phyloP scores from a whole-genome alignment of 768 basidiomycete species.

The Suillus occidentalis region DNA sequence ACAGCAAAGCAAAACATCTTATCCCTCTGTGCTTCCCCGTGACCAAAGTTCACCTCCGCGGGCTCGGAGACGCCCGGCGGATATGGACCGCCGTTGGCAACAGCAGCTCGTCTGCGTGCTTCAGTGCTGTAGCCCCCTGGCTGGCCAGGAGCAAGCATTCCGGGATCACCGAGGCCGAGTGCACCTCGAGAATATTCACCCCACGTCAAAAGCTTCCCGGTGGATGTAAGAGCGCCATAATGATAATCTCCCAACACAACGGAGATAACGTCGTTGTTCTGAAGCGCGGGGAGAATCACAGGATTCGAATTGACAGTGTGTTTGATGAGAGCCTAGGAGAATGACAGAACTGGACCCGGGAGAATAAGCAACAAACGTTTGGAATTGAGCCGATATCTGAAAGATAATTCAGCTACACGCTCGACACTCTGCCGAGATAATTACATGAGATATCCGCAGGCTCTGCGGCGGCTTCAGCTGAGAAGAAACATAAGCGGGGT shows the following conservation, averaged over 20 bases:
- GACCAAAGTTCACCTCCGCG: constrained; percentile 71
- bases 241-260: constrained; percentile 94
- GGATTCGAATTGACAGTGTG: constrained; percentile 45
- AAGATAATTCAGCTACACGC: constrained; percentile 14
- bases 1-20: constrained; percentile 77
- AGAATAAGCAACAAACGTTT: constrained; percentile 81
- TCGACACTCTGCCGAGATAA: constrained; percentile 8
- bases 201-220: constrained; percentile 81
- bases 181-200: constrained; percentile 77
- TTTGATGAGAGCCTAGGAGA: constrained; percentile 63
- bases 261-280: constrained; percentile 78
- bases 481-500: constrained; percentile 43
- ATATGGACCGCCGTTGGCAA: constrained; percentile 5
- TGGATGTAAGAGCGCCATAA: constrained; percentile 76
- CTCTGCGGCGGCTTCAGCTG: constrained; percentile 40
- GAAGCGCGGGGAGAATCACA: constrained; percentile 69
- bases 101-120: constrained; percentile 34
- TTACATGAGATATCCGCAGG: constrained; percentile 79
- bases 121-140: constrained; percentile 60
- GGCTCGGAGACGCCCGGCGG: constrained; percentile 56
- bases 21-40: constrained; percentile 46
- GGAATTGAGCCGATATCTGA: constrained; percentile 83
- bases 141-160: constrained; percentile 45
- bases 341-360: constrained; percentile 70
- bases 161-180: constrained; percentile 82